Percentiles rank a stretch among this genome's conserved stretches.
Conservation (phyloP, 305 asterid species). For the Fraxinus nigra region DNA sequence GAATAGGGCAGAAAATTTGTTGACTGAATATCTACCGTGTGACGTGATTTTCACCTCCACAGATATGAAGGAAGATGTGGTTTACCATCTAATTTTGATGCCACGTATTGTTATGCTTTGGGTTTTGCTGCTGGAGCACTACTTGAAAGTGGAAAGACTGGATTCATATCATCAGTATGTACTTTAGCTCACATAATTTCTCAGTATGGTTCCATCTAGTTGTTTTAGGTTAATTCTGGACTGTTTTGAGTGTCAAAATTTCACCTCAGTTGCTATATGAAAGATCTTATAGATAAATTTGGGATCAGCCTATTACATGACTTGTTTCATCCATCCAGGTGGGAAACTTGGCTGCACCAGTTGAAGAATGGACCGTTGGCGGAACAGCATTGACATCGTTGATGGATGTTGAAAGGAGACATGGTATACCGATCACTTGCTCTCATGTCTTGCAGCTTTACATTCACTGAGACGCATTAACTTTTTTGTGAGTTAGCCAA, state of each 20-base stretch:
- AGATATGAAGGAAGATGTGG: slow-evolving; percentile 98
- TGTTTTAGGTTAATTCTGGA: background rate
- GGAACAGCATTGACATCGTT: slow-evolving; percentile 91
- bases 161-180: slow-evolving; percentile 89
- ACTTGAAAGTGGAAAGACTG: slow-evolving; percentile 83
- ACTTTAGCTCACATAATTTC: slow-evolving; percentile 7
- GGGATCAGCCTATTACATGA: background rate
- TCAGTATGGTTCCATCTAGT: background rate
- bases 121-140: slow-evolving; percentile 93
- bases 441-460: background rate
- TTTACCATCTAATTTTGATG: slow-evolving; percentile 88
- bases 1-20: slow-evolving; percentile 5
- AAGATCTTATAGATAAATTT: background rate
- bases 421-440: slow-evolving; percentile 43
- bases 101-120: slow-evolving; percentile 89
- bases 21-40: slow-evolving; percentile 14
- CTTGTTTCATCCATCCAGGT: slow-evolving; percentile 29
- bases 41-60: slow-evolving; percentile 21
- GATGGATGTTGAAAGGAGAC: slow-evolving; percentile 99
- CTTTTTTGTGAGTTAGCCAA: background rate
- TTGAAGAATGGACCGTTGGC: slow-evolving; percentile 86
- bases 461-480: slow-evolving; percentile 2
- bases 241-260: background rate
- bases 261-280: background rate
- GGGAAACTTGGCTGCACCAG: slow-evolving; percentile 86